Evolutionary conservation across 2,329 filamentous ascomycete species (phyloP), one percentile per base, ranked within the genome.

Genomic region (Aureobasidium sp.): DNA sequence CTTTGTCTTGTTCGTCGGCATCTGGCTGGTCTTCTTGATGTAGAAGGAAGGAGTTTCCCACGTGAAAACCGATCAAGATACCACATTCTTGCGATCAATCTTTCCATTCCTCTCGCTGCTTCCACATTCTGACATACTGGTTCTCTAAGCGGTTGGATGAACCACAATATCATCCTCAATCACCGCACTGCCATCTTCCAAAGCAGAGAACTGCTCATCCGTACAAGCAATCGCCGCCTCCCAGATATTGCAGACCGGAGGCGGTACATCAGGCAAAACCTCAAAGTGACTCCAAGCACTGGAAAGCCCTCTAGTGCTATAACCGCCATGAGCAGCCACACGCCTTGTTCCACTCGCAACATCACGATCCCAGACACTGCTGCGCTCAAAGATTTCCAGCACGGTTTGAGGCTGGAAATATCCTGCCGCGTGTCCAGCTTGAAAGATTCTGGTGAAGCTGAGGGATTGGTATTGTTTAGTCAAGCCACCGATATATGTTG

Each of bases 351-450:
- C 83, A 5, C 82, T 85, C 0, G 81, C 79, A 57, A 86, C 74
- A 63, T 84, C 83, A 13, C 71, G 74, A 49, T 78, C 77, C 59
- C 78, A 73, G 52, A 82, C 21, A 39, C 49, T 75, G 1, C 77
- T 76, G 7, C 83, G 79, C 25, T 76, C 73, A 69, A 85, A 84
- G 49, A 85, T 78, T 63, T 79, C 72, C 53, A 79, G 82, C 3
- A 78, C 76, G 0, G 81, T 81, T 65, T 83, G 74, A 0, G 82
- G 82, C 66, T 84, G 81, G 65, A 83, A 84, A 0, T 78, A 75
- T 16, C 79, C 79, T 2, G 82, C 77, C 50, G 68, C 66, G 59
- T 73, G 70, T 10, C 71, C 71, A 27, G 70, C 66, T 41, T 73
- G 49, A 57, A 71, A 73, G 4, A 74, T 66, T 15, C 72, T 65